Evolutionary conservation across 495 filamentous ascomycete genomes (phyloP).

Genomic region (Podospora didyma): DNA sequence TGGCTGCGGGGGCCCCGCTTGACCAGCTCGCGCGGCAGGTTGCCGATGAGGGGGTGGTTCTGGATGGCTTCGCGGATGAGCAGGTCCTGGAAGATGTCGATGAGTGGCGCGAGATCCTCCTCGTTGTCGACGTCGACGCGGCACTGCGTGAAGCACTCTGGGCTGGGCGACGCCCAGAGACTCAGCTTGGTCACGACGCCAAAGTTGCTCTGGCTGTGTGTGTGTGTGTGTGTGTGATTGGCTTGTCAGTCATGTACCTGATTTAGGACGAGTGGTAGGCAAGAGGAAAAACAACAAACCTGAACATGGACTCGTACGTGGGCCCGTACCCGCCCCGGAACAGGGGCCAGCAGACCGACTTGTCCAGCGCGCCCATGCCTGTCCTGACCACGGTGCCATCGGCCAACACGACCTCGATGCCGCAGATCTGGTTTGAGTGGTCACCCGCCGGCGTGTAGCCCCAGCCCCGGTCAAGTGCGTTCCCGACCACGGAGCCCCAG

Average conservation of each 20-base stretch:
- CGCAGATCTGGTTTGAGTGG: conserved; percentile 41
- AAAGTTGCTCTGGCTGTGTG: conserved; percentile 42
- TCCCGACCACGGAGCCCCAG: conserved; percentile 28
- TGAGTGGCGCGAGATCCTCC: conserved; percentile 19
- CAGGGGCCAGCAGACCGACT: conserved; percentile 11
- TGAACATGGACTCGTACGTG: conserved; percentile 38
- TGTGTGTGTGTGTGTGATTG: too few species aligned
- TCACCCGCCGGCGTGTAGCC: conserved; percentile 33
- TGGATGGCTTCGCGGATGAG: conserved; percentile 14
- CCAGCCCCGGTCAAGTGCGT: too few species aligned
- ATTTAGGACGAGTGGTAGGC: too few species aligned
- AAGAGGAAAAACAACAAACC: too few species aligned
- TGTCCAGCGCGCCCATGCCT: conserved; percentile 40
- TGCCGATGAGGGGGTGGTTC: conserved; percentile 13
- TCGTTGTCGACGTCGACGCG: conserved; percentile 41
- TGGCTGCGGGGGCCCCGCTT: not conserved
- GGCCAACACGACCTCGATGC: conserved; percentile 46
- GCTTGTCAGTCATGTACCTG: too few species aligned
- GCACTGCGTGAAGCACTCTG: conserved; percentile 40
- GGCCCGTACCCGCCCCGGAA: conserved; percentile 30
- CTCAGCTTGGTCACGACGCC: conserved; percentile 43
- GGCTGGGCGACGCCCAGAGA: conserved; percentile 37
- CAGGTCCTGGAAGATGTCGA: conserved; percentile 24
- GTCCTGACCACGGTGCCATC: conserved; percentile 41
- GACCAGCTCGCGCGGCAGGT: not conserved